Base-by-base conservation (phyloP, 2,329 filamentous ascomycete genomes). In the Xylariaceae sp. region DNA sequence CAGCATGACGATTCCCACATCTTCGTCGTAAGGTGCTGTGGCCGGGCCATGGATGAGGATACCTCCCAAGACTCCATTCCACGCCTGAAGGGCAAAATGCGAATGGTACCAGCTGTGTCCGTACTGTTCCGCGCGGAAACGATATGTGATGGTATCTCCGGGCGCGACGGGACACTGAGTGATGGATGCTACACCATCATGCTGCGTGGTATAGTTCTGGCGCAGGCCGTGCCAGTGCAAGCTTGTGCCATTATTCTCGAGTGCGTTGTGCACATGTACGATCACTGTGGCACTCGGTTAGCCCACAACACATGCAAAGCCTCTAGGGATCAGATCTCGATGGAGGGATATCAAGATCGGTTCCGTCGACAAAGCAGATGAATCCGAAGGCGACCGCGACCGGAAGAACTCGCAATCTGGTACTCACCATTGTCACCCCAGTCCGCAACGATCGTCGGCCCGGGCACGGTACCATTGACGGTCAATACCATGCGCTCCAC, bases 201-300 rank as follows among this genome's bases (percentile, higher is more conserved):
- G 63, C 41, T 73, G 64, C 47, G 70, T 72, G 38, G 66, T 74
- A 53, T 69, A 62, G 41, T 69, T 63, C 54, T 83, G 78, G 6
- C 75, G 72, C 24, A 85, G 62, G 15, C 78, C 81, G 51, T 84
- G 79, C 67, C 73, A 83, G 53, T 84, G 80, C 19, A 83, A 73
- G 11, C 68, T 69, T 7, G 78, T 83, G 32, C 78, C 78, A 46
- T 83, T 83, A 26, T 51, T 51, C 45, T 68, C 63, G 61, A 61
- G 71, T 40, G 35, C 64, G 52, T 82, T 84, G 19, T 64, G 72
- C 8, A 84, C 69, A 41, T 74, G 73, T n/a, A n/a, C n/a, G n/a
- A 79, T 56, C 15, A 63, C 56, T 28, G 78, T 61, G 22, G 47
- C 52, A n/a, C n/a, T 9, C 30, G 17, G 47, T 53, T 26, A 57